Conservation (phyloP, 1,139 yeast genomes). For the Geotrichum phurueaensis region DNA sequence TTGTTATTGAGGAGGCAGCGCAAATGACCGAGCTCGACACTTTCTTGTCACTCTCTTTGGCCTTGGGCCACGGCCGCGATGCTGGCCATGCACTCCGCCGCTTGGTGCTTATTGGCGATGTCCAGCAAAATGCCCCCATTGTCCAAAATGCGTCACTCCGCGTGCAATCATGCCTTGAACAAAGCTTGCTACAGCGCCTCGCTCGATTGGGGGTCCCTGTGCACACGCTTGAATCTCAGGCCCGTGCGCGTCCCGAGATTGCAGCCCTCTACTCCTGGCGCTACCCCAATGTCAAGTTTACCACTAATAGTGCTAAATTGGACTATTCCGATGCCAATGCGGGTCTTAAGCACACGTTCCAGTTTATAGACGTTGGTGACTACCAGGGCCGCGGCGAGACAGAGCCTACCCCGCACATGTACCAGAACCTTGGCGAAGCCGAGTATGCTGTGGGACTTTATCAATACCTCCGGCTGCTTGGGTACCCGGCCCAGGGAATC, state of each 20-base stretch:
- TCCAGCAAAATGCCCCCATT: conserved; percentile 27
- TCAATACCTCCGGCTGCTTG: conserved; percentile 45
- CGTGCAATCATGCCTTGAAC: conserved; percentile 23
- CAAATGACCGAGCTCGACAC: conserved; percentile 35
- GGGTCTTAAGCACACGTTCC: conserved; percentile 40
- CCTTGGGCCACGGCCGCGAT: not conserved
- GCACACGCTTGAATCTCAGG: conserved; percentile 27
- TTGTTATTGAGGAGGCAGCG: conserved; percentile 37
- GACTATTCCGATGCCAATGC: conserved; percentile 31
- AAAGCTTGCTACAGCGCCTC: conserved; percentile 30
- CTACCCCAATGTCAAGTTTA: conserved; percentile 19
- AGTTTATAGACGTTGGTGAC: conserved; percentile 39
- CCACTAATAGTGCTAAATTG: not conserved
- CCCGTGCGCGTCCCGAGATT: conserved; percentile 29
- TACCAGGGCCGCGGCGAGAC: conserved; percentile 31
- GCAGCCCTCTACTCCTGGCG: conserved; percentile 27
- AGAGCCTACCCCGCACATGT: conserved; percentile 29
- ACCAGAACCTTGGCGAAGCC: conserved; percentile 49
- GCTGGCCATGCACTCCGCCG: conserved; percentile 23
- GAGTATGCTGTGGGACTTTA: conserved; percentile 46
- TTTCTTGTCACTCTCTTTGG: conserved; percentile 18
- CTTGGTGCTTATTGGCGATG: conserved; percentile 37
- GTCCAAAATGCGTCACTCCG: conserved; percentile 22
- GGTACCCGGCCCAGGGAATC: conserved; percentile 41
- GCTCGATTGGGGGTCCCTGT: conserved; percentile 28